Evolutionary conservation across 495 filamentous ascomycete species (phyloP).

Genomic region (Xylaria scruposa): DNA sequence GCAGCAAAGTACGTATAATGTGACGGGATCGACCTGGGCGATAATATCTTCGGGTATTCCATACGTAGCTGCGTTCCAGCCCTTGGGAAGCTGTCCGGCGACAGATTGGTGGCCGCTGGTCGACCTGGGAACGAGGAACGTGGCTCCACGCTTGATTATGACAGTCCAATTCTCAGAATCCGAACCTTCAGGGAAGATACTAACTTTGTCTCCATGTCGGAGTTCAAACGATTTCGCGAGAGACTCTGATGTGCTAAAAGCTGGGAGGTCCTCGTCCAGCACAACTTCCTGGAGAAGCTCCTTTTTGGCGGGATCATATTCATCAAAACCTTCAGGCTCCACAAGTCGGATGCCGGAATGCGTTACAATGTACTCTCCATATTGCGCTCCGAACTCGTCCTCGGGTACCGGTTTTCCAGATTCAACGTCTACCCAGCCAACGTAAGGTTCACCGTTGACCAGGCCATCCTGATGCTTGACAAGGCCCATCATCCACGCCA

Average conservation of each 20-base stretch:
- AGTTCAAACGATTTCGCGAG: conserved; percentile 85
- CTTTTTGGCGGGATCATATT: conserved; percentile 88
- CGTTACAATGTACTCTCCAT: conserved; percentile 86
- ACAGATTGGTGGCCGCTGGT: conserved; percentile 84
- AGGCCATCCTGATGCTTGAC: conserved; percentile 88
- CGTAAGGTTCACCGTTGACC: conserved; percentile 73
- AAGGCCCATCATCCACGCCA: conserved; percentile 95
- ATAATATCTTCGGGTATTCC: conserved; percentile 89
- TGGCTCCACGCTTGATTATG: conserved; percentile 80
- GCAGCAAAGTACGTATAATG: conserved; percentile 81
- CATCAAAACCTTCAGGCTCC: conserved; percentile 86
- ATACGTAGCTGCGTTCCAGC: conserved; percentile 82
- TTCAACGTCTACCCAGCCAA: conserved; percentile 87
- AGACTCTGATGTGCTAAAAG: conserved; percentile 88
- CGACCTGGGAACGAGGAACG: conserved; percentile 80
- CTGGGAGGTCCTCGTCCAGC: conserved; percentile 83
- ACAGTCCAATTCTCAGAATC: conserved; percentile 85
- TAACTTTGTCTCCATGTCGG: conserved; percentile 84
- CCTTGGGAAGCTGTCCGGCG: conserved; percentile 83
- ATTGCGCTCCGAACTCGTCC: conserved; percentile 84
- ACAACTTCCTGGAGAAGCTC: conserved; percentile 87
- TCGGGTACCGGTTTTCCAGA: conserved; percentile 83
- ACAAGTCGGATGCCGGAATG: conserved; percentile 90
- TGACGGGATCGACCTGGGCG: conserved; percentile 84
- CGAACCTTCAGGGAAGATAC: conserved; percentile 73